Conservation (phyloP, 345 rosid species). For the Microcos paniculata region DNA sequence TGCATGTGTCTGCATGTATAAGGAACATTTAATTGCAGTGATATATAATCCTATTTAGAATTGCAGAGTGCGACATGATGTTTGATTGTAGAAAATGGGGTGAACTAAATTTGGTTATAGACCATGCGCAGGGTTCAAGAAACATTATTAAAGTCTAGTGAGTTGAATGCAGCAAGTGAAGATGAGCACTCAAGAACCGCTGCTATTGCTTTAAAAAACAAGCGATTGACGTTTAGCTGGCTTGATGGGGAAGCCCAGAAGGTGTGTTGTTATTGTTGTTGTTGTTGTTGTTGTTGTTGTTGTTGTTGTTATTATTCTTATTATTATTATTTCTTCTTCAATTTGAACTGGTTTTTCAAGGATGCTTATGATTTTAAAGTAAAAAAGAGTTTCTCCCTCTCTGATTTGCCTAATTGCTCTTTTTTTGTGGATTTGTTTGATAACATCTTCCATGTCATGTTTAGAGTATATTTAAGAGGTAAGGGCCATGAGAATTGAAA, state of each 20-base stretch:
- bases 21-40: neutral
- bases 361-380: slow-evolving; percentile 4
- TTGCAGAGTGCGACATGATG: neutral
- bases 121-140: slow-evolving; percentile 85
- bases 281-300: no score
- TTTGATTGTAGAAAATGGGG: slow-evolving; percentile 20
- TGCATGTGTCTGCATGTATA: neutral
- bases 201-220: slow-evolving; percentile 49
- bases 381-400: neutral
- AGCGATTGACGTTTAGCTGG: slow-evolving; percentile 83
- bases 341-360: neutral
- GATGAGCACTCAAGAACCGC: slow-evolving; percentile 42
- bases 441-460: neutral
- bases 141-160: slow-evolving; percentile 40
- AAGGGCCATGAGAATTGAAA: neutral
- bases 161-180: slow-evolving; percentile 33
- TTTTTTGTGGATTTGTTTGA: neutral
- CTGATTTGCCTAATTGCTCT: neutral
- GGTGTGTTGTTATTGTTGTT: slow-evolving; percentile 40
- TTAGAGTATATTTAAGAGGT: neutral
- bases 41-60: neutral
- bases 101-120: slow-evolving; percentile 50
- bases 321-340: neutral
- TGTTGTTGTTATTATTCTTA: no score
- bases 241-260: slow-evolving; percentile 89